phyloP scores from a whole-genome alignment of 352 stramenopile genomes.

The Globisporangium emineosum region DNA sequence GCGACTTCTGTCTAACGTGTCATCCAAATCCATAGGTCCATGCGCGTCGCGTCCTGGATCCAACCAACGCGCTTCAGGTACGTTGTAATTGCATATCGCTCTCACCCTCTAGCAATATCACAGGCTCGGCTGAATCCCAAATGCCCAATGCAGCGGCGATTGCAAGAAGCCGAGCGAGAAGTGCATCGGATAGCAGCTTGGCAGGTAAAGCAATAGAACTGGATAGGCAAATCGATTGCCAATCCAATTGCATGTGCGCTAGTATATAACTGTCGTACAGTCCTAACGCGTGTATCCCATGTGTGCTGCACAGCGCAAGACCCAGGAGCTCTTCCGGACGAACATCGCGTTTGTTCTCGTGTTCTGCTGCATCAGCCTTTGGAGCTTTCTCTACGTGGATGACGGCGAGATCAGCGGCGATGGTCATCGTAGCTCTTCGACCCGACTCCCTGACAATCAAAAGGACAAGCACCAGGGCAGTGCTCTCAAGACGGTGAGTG shows the following conservation, averaged over 20 bases:
- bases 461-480: conserved; percentile 10
- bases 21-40: conserved; percentile 25
- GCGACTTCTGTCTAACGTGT: no score
- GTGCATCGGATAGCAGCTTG: conserved; percentile 28
- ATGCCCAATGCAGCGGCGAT: conserved; percentile 20
- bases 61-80: conserved; percentile 38
- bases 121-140: background rate
- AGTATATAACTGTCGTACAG: no score
- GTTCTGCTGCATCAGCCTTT: conserved; percentile 38
- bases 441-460: background rate
- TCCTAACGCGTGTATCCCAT: no score
- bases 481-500: conserved; percentile 11
- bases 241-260: no score
- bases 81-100: background rate
- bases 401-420: background rate
- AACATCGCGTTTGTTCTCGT: conserved; percentile 32
- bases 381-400: conserved; percentile 15
- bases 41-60: conserved; percentile 39
- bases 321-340: conserved; percentile 31
- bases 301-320: conserved; percentile 23
- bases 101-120: background rate
- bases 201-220: no score
- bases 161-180: conserved; percentile 42
- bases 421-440: background rate
- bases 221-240: no score